phyloP scores from a whole-genome alignment of 2,329 filamentous ascomycete genomes.

The Orbilia quercus region DNA sequence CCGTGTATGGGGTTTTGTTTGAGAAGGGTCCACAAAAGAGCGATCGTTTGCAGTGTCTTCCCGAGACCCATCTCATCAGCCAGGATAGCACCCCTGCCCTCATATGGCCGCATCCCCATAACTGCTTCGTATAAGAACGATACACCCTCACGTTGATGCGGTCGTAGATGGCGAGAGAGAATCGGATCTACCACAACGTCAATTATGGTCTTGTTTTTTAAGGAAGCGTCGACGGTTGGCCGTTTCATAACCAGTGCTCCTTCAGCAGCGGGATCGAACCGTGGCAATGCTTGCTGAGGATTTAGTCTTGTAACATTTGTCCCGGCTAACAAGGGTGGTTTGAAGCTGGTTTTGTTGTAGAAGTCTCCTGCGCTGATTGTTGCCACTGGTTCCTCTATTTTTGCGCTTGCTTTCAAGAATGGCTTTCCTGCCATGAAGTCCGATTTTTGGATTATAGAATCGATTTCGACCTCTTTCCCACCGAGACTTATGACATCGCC shows the following conservation, averaged over 20 bases:
- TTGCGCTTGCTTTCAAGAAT: constrained; percentile 62
- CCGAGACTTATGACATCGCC: constrained; percentile 73
- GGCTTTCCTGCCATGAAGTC: constrained; percentile 69
- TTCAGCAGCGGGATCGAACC: constrained; percentile 72
- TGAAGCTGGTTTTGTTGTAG: constrained; percentile 66
- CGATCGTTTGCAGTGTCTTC: constrained; percentile 78
- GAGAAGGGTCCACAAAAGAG: constrained; percentile 76
- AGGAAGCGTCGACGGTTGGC: constrained; percentile 66
- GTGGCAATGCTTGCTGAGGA: constrained; percentile 68
- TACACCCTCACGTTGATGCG: constrained; percentile 77
- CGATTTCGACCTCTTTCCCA: constrained; percentile 76
- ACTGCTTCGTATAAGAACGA: constrained; percentile 79
- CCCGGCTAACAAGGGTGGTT: constrained; percentile 70
- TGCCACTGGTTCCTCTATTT: constrained; percentile 49
- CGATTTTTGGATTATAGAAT: constrained; percentile 71
- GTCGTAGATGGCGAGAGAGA: constrained; percentile 71
- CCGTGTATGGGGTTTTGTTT: constrained; percentile 77
- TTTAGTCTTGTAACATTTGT: constrained; percentile 67
- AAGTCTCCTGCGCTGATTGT: constrained; percentile 57
- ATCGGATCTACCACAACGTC: constrained; percentile 79
- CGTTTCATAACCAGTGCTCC: constrained; percentile 76
- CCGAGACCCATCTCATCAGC: constrained; percentile 82
- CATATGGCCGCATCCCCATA: constrained; percentile 76
- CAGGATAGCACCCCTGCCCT: constrained; percentile 76
- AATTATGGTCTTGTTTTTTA: constrained; percentile 73